phyloP scores from a whole-genome alignment of 2,329 filamentous ascomycete genomes.

The Cladophialophora exuberans region DNA sequence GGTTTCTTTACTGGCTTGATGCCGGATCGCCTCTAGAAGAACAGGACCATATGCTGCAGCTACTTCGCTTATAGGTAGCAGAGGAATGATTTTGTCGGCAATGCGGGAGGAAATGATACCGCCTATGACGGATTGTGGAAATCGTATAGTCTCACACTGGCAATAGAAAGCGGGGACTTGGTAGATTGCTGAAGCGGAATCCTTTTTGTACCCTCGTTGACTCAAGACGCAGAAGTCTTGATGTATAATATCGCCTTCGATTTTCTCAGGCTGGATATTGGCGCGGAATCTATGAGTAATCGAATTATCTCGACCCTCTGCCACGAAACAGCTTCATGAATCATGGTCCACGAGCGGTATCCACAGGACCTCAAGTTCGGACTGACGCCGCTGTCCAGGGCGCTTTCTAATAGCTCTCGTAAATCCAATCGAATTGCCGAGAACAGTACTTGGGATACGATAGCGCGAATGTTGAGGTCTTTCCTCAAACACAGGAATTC shows the following conservation, averaged over 20 bases:
- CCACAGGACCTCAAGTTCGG: background rate
- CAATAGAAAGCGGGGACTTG: background rate
- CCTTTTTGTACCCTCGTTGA: too few species aligned
- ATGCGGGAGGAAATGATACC: background rate
- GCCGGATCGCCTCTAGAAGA: background rate
- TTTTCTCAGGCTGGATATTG: background rate
- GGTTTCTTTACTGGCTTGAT: background rate
- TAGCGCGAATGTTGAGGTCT: conserved; percentile 3
- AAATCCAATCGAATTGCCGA: background rate
- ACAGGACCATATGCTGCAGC: background rate
- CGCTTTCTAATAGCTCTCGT: background rate
- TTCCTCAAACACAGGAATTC: background rate
- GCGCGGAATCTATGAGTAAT: background rate
- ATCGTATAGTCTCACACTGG: background rate
- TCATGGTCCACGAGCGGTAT: background rate
- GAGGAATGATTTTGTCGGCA: background rate
- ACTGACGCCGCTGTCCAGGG: background rate
- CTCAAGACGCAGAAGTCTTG: rapidly evolving
- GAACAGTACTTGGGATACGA: conserved; percentile 2
- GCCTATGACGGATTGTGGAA: background rate
- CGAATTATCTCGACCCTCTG: background rate
- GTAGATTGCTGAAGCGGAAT: background rate
- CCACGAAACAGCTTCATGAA: background rate
- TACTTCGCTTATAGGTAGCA: background rate
- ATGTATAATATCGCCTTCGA: background rate